Evolutionary conservation across 169 alveolate species (phyloP).

Genomic region (Theileria equi): DNA sequence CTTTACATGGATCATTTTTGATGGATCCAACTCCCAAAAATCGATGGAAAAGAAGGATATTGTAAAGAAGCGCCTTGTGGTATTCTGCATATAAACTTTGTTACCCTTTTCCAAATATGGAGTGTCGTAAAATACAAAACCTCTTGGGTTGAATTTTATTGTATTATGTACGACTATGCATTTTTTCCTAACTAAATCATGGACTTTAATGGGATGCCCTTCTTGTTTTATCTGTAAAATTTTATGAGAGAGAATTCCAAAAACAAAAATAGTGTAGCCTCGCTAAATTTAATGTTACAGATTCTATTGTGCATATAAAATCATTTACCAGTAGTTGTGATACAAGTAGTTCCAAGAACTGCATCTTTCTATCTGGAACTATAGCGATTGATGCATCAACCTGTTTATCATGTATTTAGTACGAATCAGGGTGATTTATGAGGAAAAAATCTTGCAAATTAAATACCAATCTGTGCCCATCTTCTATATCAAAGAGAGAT

Average conservation of each 20-base stretch:
- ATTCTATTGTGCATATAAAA: neutral
- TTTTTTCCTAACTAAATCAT: slow-evolving; percentile 64
- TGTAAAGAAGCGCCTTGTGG: slow-evolving; percentile 69
- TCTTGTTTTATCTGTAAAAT: slow-evolving; percentile 70
- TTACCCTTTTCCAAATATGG: neutral
- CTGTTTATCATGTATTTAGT: neutral
- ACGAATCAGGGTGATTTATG: too few relatives aligned
- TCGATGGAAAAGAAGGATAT: slow-evolving; percentile 67
- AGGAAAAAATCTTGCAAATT: neutral
- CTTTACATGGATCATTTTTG: too few relatives aligned
- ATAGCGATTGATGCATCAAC: slow-evolving; percentile 62
- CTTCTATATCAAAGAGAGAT: slow-evolving; percentile 69
- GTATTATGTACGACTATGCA: slow-evolving; percentile 64
- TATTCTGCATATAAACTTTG: slow-evolving; percentile 9
- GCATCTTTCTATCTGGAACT: slow-evolving; percentile 66
- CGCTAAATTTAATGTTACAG: neutral
- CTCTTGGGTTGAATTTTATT: slow-evolving; percentile 65
- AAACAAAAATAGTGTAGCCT: neutral
- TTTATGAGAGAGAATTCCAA: neutral
- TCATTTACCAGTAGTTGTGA: slow-evolving; percentile 66
- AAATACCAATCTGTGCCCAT: slow-evolving; percentile 67
- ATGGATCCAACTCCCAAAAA: slow-evolving; percentile 73
- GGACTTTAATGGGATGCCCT: slow-evolving; percentile 65
- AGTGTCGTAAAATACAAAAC: slow-evolving; percentile 74
- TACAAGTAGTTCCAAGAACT: slow-evolving; percentile 70